These are phyloP conservation scores for Aspergillus sp. DNA, from an alignment of 2,329 filamentous ascomycete species.

Conservation along the genomic window DNA sequence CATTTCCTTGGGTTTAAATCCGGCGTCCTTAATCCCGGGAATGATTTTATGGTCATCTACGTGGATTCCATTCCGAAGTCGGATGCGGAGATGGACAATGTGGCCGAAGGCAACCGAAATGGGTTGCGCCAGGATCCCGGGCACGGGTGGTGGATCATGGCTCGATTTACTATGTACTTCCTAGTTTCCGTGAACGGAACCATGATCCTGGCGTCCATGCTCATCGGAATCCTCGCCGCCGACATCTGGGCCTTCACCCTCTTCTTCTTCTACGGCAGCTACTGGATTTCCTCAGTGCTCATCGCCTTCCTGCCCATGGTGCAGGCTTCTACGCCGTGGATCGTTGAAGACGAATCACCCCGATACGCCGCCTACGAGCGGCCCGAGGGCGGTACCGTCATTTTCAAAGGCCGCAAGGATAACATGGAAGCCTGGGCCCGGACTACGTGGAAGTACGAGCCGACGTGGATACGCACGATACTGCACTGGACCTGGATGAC, in stretches of 20 bases:
- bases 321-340: slow-evolving; percentile 7
- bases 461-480: slow-evolving; percentile 6
- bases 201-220: slow-evolving; percentile 16
- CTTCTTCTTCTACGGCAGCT: slow-evolving; percentile 21
- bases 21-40: slow-evolving; percentile 13
- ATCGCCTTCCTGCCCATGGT: slow-evolving; percentile 20
- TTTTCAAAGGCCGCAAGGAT: slow-evolving; percentile 23
- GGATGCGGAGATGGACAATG: not conserved
- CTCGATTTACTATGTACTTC: slow-evolving; percentile 12
- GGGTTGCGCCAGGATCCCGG: not conserved
- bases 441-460: slow-evolving; percentile 22
- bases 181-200: slow-evolving; percentile 18
- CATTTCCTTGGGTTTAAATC: slow-evolving; percentile 21
- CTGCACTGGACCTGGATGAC: slow-evolving; percentile 24
- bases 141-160: slow-evolving; percentile 8
- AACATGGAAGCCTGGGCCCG: slow-evolving; percentile 24
- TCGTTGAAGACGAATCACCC: slow-evolving; percentile 8
- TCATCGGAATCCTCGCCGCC: slow-evolving; percentile 18
- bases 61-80: slow-evolving; percentile 11
- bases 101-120: not conserved
- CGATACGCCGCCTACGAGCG: slow-evolving; percentile 25
- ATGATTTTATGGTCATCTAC: slow-evolving; percentile 23
- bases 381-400: slow-evolving; percentile 24
- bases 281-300: slow-evolving; percentile 20
- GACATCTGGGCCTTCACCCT: slow-evolving; percentile 25